Evolutionary conservation across 129 eudicot species (phyloP).

Genomic region (Logfia minima): DNA sequence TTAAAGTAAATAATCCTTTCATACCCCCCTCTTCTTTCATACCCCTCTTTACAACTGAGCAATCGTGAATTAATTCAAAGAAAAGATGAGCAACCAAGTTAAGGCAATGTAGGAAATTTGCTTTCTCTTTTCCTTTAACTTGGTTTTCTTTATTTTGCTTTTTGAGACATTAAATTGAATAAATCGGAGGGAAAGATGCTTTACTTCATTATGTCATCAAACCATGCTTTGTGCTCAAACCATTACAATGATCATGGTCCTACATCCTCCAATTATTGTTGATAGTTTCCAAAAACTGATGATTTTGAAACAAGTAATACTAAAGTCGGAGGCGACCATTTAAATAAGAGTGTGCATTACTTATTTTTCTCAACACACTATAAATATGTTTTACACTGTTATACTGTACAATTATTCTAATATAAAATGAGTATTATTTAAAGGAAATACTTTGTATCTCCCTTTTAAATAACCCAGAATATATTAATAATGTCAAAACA

Average conservation of each 20-base stretch:
- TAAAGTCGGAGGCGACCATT: too few species aligned
- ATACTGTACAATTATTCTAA: too few species aligned
- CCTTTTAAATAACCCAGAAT: too few species aligned
- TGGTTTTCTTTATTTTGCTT: slow-evolving; percentile 29
- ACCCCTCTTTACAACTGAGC: background rate
- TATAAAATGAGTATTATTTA: too few species aligned
- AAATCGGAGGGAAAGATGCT: slow-evolving; percentile 27
- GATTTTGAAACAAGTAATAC: too few species aligned
- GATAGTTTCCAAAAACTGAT: background rate
- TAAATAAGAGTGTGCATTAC: too few species aligned
- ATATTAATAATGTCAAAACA: too few species aligned
- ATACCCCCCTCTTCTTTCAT: too few species aligned
- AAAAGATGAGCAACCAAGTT: slow-evolving; percentile 38
- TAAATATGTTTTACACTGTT: too few species aligned
- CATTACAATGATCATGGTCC: slow-evolving; percentile 28
- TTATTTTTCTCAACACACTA: too few species aligned
- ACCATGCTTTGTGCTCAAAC: slow-evolving; percentile 22
- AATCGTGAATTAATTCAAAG: slow-evolving; percentile 16
- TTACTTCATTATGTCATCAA: slow-evolving; percentile 39
- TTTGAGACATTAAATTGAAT: slow-evolving; percentile 27
- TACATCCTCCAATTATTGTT: slow-evolving; percentile 25
- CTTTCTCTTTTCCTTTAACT: slow-evolving; percentile 26
- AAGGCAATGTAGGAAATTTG: slow-evolving; percentile 35
- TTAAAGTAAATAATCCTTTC: too few species aligned
- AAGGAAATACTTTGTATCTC: too few species aligned